These are phyloP conservation scores for Aquilaria agallochum DNA, from an alignment of 441 rosid species.

Conservation along the genomic window DNA sequence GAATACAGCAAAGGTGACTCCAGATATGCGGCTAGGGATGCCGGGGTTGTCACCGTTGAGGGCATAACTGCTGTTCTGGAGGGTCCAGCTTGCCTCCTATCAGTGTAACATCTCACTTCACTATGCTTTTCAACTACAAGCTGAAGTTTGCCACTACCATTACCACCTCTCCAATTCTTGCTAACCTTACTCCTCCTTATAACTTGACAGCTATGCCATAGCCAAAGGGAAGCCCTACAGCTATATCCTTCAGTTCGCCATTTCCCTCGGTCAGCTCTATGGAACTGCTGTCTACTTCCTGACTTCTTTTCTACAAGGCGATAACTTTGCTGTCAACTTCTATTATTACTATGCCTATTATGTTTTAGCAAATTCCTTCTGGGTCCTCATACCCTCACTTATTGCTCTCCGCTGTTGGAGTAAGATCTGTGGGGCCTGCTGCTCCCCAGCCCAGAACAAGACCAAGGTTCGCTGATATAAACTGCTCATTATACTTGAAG, in stretches of 20 bases:
- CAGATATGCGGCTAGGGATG: constrained; percentile 77
- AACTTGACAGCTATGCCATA: constrained; percentile 62
- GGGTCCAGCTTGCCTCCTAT: constrained; percentile 79
- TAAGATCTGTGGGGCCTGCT: constrained; percentile 46
- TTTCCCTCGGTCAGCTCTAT: constrained; percentile 82
- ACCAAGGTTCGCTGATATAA: constrained; percentile 49
- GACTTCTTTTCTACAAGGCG: constrained; percentile 77
- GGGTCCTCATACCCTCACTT: constrained; percentile 68
- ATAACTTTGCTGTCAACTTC: constrained; percentile 60
- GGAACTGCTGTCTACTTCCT: constrained; percentile 79
- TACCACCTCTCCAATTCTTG: not conserved
- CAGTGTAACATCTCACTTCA: constrained; percentile 46
- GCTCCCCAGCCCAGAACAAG: constrained; percentile 40
- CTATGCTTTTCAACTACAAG: not conserved
- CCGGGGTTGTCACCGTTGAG: constrained; percentile 67
- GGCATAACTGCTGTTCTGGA: constrained; percentile 80
- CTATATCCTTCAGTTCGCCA: constrained; percentile 74
- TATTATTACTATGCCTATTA: constrained; percentile 68
- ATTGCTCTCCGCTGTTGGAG: constrained; percentile 73
- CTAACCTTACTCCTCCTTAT: not conserved
- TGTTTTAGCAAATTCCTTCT: constrained; percentile 55
- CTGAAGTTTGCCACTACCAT: not conserved
- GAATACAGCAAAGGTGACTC: constrained; percentile 98
- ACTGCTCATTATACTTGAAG: not conserved
- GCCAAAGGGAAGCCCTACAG: constrained; percentile 68